Conservation (phyloP, 2,329 filamentous ascomycete species). For the Xylogone sp. region DNA sequence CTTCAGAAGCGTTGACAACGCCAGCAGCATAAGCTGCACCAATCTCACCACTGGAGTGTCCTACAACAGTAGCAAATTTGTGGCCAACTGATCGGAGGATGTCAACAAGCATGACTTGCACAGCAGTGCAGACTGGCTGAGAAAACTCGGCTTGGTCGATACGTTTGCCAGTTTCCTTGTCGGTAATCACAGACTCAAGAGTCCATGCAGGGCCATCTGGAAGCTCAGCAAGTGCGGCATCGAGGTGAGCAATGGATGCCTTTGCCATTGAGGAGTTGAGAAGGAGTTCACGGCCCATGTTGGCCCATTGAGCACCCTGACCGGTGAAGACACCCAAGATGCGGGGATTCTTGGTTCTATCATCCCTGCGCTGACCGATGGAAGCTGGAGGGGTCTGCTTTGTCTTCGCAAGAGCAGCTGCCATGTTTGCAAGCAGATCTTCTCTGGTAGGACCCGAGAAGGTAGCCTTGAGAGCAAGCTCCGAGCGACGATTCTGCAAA, state of each 20-base stretch:
- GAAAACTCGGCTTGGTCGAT: not conserved
- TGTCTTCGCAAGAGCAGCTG: too few species aligned
- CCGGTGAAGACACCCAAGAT: slow-evolving; percentile 20
- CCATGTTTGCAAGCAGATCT: too few species aligned
- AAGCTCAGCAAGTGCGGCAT: not conserved
- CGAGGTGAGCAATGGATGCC: slow-evolving; percentile 4
- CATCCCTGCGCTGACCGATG: too few species aligned
- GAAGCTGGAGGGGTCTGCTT: too few species aligned
- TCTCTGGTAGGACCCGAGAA: too few species aligned
- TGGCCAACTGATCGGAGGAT: slow-evolving; percentile 21
- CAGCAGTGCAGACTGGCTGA: slow-evolving; percentile 29
- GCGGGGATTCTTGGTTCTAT: too few species aligned
- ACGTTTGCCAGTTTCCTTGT: slow-evolving; percentile 18
- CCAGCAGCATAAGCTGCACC: slow-evolving; percentile 25
- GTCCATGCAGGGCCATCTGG: slow-evolving; percentile 3
- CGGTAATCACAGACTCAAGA: slow-evolving; percentile 29
- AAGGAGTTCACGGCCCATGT: slow-evolving; percentile 20
- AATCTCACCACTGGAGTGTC: slow-evolving; percentile 28
- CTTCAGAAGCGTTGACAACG: slow-evolving; percentile 13
- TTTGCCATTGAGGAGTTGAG: not conserved
- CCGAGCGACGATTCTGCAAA: too few species aligned
- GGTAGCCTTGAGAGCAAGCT: too few species aligned
- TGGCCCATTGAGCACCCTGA: slow-evolving; percentile 24
- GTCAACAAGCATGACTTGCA: slow-evolving; percentile 30
- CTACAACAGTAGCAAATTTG: slow-evolving; percentile 17